phyloP scores from a whole-genome alignment of 225 moss, liverwort and hornwort genomes.

The Asterella californica region DNA sequence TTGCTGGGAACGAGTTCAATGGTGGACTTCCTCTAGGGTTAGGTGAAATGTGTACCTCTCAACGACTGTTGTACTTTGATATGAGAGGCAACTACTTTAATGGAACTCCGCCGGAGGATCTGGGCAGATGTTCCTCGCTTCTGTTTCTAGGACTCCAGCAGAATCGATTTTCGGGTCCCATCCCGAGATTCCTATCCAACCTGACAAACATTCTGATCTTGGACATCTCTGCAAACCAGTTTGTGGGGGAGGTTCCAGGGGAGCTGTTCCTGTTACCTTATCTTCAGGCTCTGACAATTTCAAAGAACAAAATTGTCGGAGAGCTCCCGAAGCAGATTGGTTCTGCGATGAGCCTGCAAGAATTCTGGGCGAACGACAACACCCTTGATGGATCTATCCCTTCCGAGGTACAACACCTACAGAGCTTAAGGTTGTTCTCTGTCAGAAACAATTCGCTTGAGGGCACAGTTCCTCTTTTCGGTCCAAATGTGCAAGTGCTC shows the following conservation, averaged over 20 bases:
- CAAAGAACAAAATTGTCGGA: neutral
- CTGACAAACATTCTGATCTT: neutral
- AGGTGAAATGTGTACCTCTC: neutral
- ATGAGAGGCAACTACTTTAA: neutral
- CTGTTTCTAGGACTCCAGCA: neutral
- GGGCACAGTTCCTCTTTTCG: neutral
- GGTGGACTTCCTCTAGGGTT: neutral
- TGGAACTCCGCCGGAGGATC: neutral
- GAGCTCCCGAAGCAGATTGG: neutral
- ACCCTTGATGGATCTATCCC: neutral
- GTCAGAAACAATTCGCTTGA: slow-evolving; percentile 3
- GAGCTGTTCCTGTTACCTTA: neutral
- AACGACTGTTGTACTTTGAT: neutral
- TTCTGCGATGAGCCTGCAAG: neutral
- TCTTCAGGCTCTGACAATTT: neutral
- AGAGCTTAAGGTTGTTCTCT: neutral
- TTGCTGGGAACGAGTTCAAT: neutral
- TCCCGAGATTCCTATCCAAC: neutral
- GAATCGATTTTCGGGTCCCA: neutral
- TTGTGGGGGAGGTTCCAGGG: slow-evolving; percentile 7
- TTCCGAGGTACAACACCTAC: neutral
- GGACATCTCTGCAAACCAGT: neutral
- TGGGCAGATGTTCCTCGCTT: neutral
- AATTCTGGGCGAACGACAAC: neutral
- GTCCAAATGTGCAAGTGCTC: neutral